Base-by-base conservation (phyloP, 352 stramenopile genomes). In the Nothophytophthora sp. region DNA sequence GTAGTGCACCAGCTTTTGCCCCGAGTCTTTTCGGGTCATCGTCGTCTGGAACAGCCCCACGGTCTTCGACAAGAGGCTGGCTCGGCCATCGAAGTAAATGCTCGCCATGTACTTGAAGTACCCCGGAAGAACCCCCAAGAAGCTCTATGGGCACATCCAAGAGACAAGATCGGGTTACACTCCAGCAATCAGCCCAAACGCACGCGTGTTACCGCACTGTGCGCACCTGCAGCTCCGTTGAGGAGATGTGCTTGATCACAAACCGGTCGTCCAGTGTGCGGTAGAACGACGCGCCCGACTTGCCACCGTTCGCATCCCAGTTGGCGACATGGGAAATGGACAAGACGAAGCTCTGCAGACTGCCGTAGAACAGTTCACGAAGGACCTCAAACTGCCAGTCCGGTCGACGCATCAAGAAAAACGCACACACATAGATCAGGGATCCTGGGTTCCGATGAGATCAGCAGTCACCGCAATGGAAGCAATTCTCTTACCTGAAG, bases 21-120 rank as follows among this genome's bases (percentile, higher is more conserved):
- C 96, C 61, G 63, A 86, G 83, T 83, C 92, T 62, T 86, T 98
- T 33, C 84, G 96, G 56, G 67, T 98, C 86, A 90, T 98, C 64
- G 81, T 97, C 24, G 98, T 98, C 59, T 99, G 96, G 73, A 98
- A 99, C 23, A 99, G 92, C 2, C 97, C 96, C 7, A 99, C 79
- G 40, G 98, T 98, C 63, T 99, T 99, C 44, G 94, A 98, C 11
- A 99, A 70, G 10, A 99, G 80, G 38, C 94, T 99, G 51, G 86
- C 67, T 2, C 93, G 63, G 16, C 92, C 83, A 54, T 99, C 94
- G 56, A 98, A 99, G 60, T 98, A 98, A 7, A 97, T 87, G 55
- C 97, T 98, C 33, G 85, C 90, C 72, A 99, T 90, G 61, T 99
- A 98, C 60, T 98, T 97, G 86, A 99, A 99, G 66, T 99, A 99